Base-by-base conservation (phyloP, 2,329 filamentous ascomycete genomes). In the Colletotrichum liaoningense region DNA sequence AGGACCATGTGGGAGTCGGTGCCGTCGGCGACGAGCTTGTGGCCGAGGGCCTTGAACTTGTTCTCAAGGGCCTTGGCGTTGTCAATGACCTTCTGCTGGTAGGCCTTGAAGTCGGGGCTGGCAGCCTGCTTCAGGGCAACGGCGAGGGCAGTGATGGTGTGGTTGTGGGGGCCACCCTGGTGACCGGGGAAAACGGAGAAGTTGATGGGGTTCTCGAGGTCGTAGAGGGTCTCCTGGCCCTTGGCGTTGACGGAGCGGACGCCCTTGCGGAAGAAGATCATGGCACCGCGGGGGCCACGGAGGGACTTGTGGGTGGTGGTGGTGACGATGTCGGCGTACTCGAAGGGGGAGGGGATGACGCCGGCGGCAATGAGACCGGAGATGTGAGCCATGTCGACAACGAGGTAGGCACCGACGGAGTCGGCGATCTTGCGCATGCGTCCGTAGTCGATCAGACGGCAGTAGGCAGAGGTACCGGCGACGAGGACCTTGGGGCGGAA, bases 261-360 rank as follows among this genome's bases (percentile, higher is more conserved):
- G 76, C 97, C 97, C 89, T 97, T 98, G 86, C 97, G 94, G 92
- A 95, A 99, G 91, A 99, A 99, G 87, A 99, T 99, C 97, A 99
- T 99, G 83, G 97, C 97, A 81, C 97, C 97, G 83, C 97, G 95
- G 73, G 97, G 97, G 73, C 97, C 97, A 85, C 97, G 95, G 78
- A 99, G 93, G 69, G 95, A 98, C 91, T 99, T 99, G 92, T 99
- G 97, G 59, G 97, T 99, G 75, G 97, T 99, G 76, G 97, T 99
- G 76, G 97, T 99, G 79, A 99, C 97, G 71, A 99, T 93, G 82
- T 99, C 97, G 77, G 97, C 96, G 84, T 97, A 88, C 76, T 91
- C 88, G 88, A 99, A 99, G 57, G 97, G 97, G 62, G 94, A 95
- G 75, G 95, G 95, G 81, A 98, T 97, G 78, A 98, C 97, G 79